Evolutionary conservation across 306 rosid genomes (phyloP), one percentile per base, ranked within the genome.

Genomic region (Canavalia ensiformis): DNA sequence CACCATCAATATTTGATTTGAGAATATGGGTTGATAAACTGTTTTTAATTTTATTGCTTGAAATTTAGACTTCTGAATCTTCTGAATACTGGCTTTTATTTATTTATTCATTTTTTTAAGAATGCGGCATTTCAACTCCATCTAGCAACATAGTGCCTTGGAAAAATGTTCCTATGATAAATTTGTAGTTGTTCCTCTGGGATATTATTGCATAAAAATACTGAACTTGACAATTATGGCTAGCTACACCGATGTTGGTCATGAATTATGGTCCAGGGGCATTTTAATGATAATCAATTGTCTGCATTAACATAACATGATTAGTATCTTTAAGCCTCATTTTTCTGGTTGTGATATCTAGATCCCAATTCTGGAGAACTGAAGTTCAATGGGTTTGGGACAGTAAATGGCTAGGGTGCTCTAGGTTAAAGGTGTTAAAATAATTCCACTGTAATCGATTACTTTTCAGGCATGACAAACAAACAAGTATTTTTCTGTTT

Each of bases 11-110:
- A 18, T 80, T 11, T 54, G 68, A 46, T 76, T 71, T 82, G 8
- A 67, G 18, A 18, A 3, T 41, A 67, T 37, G 47, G 50, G 41
- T 83, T 68, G 80, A 68, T 76, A 56, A 42, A 1, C 81, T 42
- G 62, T 9, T 72, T 64, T 76, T 35, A 8, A 33, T 7, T 39
- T 60, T 74, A 47, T 28, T 18, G 30, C 47, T 65, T 30, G 31
- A 37, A 34, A 41, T 62, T 68, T 79, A 46, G 68, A 81, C 7
- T 28, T 42, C 9, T 31, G 51, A 33, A 39, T 49, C 37, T 58
- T 39, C 37, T 74, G 72, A 29, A 81, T 76, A 35, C 78, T 29
- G 10, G 8, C 4, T 58, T 76, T 35, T 35, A 13, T n/a, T 31
- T 12, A 37, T 18, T 3, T 44, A 68, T 54, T 70, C 59, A 49